Base-by-base conservation (phyloP, 2,329 filamentous ascomycete genomes). In the Harringtonia aguacate region DNA sequence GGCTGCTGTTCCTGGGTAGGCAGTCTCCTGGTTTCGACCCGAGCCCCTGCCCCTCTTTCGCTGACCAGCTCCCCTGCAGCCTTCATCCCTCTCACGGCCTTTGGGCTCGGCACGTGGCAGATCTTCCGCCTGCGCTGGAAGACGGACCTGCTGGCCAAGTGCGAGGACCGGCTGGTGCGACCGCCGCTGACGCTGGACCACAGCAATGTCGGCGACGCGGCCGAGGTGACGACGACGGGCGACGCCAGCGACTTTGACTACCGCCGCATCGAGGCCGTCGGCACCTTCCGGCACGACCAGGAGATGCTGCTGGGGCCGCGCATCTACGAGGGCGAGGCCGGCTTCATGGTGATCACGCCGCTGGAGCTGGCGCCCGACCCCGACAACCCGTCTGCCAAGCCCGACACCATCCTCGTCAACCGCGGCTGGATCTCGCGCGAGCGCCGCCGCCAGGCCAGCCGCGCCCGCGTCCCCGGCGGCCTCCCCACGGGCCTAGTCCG, bases 231-330 rank as follows among this genome's bases (percentile, higher is more conserved):
- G 29, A 18, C 36, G 18, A 36, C 30, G 21, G 37, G 36, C 39
- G 41, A 38, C 28, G 31, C 40, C 27, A 31, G 36, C 43, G 87
- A 94, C 31, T 98, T 98, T 61, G 90, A 98, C 62, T 95, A 90
- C 66, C 77, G 92, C 48, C 77, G 86, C 45, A 85, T 98, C 40
- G 75, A 77, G 50, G 83, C 87, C 12, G 77, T 69, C 0, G 92
- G 92, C 10, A 68, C 63, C 45, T 80, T 87, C 53, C 70, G 84
- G 33, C 92, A 98, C 63, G 89, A 95, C 59, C 79, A 85, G 60
- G 92, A 98, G 69, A 98, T 98, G 89, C 72, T 98, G 42, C 80
- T 98, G 47, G 92, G 92, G 1, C 92, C 92, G 46, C 79, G 92
- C 39, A 79, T 95, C 68, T 75, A 80, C 49, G 90, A 98, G 50